Conservation (phyloP, 306 rosid species). For the Vigna trinervia region DNA sequence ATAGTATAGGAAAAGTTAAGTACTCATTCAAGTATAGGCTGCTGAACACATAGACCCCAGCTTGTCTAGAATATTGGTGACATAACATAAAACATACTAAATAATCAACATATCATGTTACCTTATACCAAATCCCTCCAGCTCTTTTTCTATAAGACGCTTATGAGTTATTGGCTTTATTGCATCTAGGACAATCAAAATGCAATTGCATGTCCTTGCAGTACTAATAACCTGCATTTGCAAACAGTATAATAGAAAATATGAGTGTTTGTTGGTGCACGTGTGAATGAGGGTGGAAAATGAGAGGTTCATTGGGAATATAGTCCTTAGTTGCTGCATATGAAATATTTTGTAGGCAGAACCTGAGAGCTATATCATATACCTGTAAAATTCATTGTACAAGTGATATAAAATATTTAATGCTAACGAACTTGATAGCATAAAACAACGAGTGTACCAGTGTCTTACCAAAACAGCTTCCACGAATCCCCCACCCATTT, state of each 20-base stretch:
- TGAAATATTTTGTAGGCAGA: slow-evolving; percentile 20
- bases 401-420: slow-evolving; percentile 11
- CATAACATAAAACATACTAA: slow-evolving; percentile 21
- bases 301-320: slow-evolving; percentile 26
- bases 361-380: slow-evolving; percentile 19
- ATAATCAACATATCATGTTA: slow-evolving; percentile 47
- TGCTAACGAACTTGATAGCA: not conserved
- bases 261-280: slow-evolving; percentile 26
- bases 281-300: slow-evolving; percentile 25
- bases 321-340: slow-evolving; percentile 25
- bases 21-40: slow-evolving; percentile 3
- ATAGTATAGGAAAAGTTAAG: not conserved
- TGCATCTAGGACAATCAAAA: slow-evolving; percentile 96
- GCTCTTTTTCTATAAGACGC: slow-evolving; percentile 95
- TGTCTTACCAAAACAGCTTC: slow-evolving; percentile 8
- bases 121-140: slow-evolving; percentile 99
- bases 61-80: slow-evolving; percentile 24
- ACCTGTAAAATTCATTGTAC: not conserved
- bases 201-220: slow-evolving; percentile 98
- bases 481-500: not conserved
- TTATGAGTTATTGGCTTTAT: slow-evolving; percentile 98
- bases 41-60: not conserved
- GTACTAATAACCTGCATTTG: slow-evolving; percentile 93
- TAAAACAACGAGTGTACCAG: not conserved
- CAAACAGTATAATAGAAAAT: slow-evolving; percentile 39